These are phyloP conservation scores for Cladophialophora chaetospira DNA, from an alignment of 2,329 filamentous ascomycete genomes.

Conservation along the genomic window DNA sequence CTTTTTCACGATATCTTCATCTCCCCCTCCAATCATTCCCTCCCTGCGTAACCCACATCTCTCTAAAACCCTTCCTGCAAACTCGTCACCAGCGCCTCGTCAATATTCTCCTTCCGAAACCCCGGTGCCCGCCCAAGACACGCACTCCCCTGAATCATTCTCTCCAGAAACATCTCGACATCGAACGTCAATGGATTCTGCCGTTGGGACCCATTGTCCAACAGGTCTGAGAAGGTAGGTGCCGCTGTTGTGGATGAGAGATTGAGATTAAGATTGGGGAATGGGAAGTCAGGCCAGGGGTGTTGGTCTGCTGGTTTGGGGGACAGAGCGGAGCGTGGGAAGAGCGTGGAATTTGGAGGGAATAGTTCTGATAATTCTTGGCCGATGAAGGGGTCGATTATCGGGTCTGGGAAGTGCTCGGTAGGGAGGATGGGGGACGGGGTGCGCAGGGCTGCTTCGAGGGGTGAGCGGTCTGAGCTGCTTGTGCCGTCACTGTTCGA, in stretches of 20 bases:
- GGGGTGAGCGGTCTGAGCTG: constrained; percentile 12
- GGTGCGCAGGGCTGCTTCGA: constrained; percentile 15
- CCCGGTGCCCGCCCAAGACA: constrained; percentile 41
- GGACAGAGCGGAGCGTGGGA: not conserved
- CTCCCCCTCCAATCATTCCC: no score
- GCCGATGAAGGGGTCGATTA: constrained; percentile 14
- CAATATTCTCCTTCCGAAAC: constrained; percentile 38
- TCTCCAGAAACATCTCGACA: constrained; percentile 32
- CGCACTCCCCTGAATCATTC: constrained; percentile 35
- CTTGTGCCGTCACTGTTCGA: constrained; percentile 7
- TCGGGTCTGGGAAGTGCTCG: constrained; percentile 4
- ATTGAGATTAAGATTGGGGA: not conserved
- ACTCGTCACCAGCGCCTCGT: constrained; percentile 36
- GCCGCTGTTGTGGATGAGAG: not conserved
- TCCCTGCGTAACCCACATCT: no score
- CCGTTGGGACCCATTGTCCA: not conserved
- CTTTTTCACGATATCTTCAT: no score
- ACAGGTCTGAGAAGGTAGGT: constrained; percentile 6
- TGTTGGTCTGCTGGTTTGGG: not conserved
- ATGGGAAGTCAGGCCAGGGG: constrained; percentile 12
- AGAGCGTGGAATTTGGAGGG: not conserved
- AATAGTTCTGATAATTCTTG: constrained; percentile 15
- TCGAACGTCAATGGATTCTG: constrained; percentile 25
- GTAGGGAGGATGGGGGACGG: constrained; percentile 14
- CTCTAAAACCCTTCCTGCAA: constrained; percentile 26